These are phyloP conservation scores for Fusarium albosuccineum DNA, from an alignment of 2,329 filamentous ascomycete genomes.

Conservation along the genomic window DNA sequence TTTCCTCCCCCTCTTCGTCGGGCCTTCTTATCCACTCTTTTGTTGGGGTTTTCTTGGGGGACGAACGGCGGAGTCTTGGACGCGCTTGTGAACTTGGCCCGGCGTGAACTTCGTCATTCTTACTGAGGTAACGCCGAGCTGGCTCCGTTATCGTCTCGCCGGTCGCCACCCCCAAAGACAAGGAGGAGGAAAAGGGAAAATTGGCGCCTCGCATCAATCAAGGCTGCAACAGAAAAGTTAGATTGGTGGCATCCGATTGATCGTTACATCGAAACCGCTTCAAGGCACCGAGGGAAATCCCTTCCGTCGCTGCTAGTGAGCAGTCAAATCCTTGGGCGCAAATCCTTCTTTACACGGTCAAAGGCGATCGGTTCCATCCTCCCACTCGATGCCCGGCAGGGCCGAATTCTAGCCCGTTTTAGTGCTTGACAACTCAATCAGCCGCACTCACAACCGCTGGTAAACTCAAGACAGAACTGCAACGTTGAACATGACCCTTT, in stretches of 20 bases:
- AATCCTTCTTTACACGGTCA: conserved; percentile 19
- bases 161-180: conserved; percentile 19
- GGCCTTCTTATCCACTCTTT: conserved; percentile 20
- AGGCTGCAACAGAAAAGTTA: conserved; percentile 1
- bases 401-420: conserved; percentile 12
- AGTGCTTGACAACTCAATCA: conserved; percentile 11
- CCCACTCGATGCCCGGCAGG: conserved; percentile 3
- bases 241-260: conserved; percentile 7
- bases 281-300: conserved; percentile 22
- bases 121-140: conserved; percentile 36
- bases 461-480: not conserved
- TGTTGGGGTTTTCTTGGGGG: conserved; percentile 39
- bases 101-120: conserved; percentile 32
- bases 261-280: conserved; percentile 26
- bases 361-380: conserved; percentile 7
- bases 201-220: not conserved
- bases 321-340: conserved; percentile 17
- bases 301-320: conserved; percentile 6
- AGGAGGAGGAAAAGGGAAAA: not conserved
- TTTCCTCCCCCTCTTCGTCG: conserved; percentile 3
- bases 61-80: conserved; percentile 21
- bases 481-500: not conserved
- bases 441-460: conserved; percentile 17
- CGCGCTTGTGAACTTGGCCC: conserved; percentile 25
- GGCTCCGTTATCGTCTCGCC: conserved; percentile 17